Percentiles rank a stretch among this genome's conserved stretches.
phyloP scores from a whole-genome alignment of 306 rosid species.

The Prunus dulcis region DNA sequence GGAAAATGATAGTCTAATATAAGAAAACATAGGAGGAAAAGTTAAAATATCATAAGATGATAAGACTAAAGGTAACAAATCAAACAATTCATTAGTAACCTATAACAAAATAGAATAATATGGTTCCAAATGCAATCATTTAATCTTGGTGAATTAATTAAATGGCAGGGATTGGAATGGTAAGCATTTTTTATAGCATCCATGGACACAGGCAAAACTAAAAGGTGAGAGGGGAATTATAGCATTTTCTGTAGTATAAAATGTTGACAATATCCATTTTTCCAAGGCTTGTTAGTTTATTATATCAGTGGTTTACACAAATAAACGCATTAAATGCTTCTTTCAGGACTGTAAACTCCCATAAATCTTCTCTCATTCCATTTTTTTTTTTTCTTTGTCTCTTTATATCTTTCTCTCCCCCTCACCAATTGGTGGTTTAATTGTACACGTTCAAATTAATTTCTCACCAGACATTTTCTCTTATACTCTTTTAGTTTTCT shows the following conservation, averaged over 20 bases:
- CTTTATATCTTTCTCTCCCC: not conserved
- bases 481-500: too few relatives aligned
- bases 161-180: not conserved
- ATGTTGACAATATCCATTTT: not conserved
- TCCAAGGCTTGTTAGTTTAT: not conserved
- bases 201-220: not conserved
- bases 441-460: too few relatives aligned
- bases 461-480: too few relatives aligned
- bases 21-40: not conserved
- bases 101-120: not conserved
- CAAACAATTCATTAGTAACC: not conserved
- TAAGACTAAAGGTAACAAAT: not conserved
- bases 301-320: not conserved
- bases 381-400: not conserved
- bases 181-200: not conserved
- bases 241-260: not conserved
- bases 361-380: not conserved
- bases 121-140: not conserved
- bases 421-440: not conserved
- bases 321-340: not conserved
- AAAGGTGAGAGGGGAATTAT: not conserved
- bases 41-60: not conserved
- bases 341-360: not conserved
- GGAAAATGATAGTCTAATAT: not conserved
- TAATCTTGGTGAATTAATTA: not conserved